A percentile compares a stretch with the other conserved stretches of the same genome.
Conservation (phyloP, 176 grass and related monocot species). For the Zea luxurians region DNA sequence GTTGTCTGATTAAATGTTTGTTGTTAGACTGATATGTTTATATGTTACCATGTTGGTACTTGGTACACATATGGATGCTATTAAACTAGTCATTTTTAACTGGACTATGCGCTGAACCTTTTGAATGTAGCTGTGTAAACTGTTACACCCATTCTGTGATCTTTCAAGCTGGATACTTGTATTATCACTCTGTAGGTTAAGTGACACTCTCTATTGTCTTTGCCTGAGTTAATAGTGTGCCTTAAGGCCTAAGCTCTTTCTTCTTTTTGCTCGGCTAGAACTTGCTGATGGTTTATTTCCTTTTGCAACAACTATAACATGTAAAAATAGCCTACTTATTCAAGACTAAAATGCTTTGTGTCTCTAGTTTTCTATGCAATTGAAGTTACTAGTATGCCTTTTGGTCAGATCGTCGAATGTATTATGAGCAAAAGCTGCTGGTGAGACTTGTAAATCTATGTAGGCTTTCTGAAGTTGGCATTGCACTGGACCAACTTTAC, state of each 20-base stretch:
- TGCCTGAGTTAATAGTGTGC: slow-evolving; percentile 18
- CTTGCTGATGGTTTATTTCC: background rate
- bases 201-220: background rate
- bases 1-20: slow-evolving; percentile 2
- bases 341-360: background rate
- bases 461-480: background rate
- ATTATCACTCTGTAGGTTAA: background rate
- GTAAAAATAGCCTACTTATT: background rate
- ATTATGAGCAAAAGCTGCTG: background rate
- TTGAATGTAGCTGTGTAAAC: background rate
- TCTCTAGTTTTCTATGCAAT: slow-evolving; percentile 3
- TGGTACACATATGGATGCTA: background rate
- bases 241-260: background rate
- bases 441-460: slow-evolving; percentile 6
- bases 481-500: background rate
- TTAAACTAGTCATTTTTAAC: slow-evolving; percentile 9
- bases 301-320: slow-evolving; percentile 13
- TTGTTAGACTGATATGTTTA: background rate
- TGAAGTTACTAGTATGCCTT: background rate
- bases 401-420: background rate
- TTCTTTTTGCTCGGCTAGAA: slow-evolving; percentile 3
- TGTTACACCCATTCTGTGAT: slow-evolving; percentile 18
- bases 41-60: background rate
- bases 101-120: background rate
- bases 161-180: background rate